Base-by-base conservation (phyloP, 805 yeast genomes). In the Pichia occidentalis region DNA sequence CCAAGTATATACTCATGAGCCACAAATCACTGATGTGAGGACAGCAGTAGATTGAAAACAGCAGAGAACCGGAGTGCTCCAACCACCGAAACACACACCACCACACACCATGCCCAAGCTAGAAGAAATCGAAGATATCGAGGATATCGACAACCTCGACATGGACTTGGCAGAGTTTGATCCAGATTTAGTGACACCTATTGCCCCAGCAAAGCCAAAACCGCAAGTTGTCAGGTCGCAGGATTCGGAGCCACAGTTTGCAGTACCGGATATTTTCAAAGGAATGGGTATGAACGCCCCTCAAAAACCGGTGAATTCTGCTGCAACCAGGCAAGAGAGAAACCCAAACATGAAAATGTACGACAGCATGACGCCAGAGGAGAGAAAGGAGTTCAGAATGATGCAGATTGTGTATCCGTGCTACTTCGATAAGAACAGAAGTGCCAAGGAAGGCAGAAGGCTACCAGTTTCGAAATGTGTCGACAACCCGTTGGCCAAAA, bases 91-190 rank as follows among this genome's bases (percentile, higher is more conserved):
- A 16, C 11, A 20, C 22, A 22, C 19, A 21, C 19, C 11, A 9
- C 13, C 20, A 12, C 10, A 26, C 17, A 48, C 46, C 30, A 78
- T 77, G 79, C 92, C 94, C 10, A 67, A 64, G 24, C 57, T 83
- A 39, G 94, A 83, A 57, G 88, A 82, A 50, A 77, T 83, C 41
- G 68, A 66, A 40, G 87, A 81, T 56, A 83, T 77, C 53, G 94
- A 85, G 47, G 88, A 81, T 51, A 77, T 90, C 61, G 97, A 88
- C 29, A 80, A 87, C 64, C 68, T 86, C 77, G 96, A 90, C 52
- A 81, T 85, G 84, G 96, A 88, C 61, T 67, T 88, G 20, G 94
- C 95, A 4, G 94, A 90, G 64, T 82, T 86, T 46, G 97, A 87
- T 60, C 87, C 80, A 18, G 59, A 62, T 27, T 61, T 82, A 45